These are phyloP conservation scores for Metschnikowia continentalis DNA, from an alignment of 805 yeast genomes.

Conservation along the genomic window DNA sequence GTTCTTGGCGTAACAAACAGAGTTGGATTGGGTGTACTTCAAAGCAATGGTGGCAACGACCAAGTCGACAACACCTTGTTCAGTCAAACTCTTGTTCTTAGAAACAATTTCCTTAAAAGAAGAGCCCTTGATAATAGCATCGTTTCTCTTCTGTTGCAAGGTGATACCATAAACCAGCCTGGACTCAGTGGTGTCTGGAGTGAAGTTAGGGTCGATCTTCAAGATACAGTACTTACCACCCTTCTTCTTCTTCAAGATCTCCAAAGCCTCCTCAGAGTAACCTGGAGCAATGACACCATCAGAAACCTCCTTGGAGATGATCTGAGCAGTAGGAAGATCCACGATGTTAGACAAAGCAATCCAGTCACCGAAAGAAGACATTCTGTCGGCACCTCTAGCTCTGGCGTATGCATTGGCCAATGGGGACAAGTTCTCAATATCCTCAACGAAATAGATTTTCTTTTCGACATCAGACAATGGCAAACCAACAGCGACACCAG, in stretches of 20 bases:
- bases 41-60: constrained; percentile 96
- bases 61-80: constrained; percentile 89
- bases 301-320: constrained; percentile 94
- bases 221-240: constrained; percentile 95
- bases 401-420: constrained; percentile 97
- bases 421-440: constrained; percentile 92
- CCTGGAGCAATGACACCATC: constrained; percentile 99
- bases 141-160: constrained; percentile 95
- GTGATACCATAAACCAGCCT: constrained; percentile 96
- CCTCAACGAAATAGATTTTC: constrained; percentile 91
- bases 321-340: constrained; percentile 92
- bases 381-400: constrained; percentile 99
- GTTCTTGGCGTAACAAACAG: constrained; percentile 96
- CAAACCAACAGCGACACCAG: constrained; percentile 96
- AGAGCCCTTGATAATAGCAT: constrained; percentile 87
- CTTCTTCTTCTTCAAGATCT: constrained; percentile 84
- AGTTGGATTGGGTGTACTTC: constrained; percentile 97
- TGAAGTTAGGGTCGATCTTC: constrained; percentile 92
- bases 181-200: constrained; percentile 76
- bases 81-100: constrained; percentile 77
- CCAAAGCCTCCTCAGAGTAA: constrained; percentile 87
- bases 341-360: constrained; percentile 96
- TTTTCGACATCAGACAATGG: constrained; percentile 90
- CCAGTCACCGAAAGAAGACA: constrained; percentile 98
- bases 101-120: constrained; percentile 92